Conservation (phyloP, 192 early-diverging fungal genomes). For the Linnemannia schmuckeri region DNA sequence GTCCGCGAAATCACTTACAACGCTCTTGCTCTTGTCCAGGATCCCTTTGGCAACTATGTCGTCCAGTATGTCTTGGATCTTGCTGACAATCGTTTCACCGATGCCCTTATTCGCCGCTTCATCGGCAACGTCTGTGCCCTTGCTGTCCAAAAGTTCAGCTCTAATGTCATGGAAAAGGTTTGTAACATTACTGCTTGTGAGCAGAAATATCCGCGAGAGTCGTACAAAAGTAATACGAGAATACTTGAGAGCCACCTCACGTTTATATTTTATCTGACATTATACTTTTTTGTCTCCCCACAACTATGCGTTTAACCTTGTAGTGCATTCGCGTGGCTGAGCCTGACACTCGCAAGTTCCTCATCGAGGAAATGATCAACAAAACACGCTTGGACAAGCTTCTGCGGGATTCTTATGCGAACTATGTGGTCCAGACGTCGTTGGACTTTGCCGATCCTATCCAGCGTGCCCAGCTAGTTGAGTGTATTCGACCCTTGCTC, state of each 20-base stretch:
- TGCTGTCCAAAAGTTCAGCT: conserved; percentile 92
- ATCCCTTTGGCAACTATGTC: conserved; percentile 94
- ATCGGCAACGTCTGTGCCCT: conserved; percentile 81
- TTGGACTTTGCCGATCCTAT: conserved; percentile 83
- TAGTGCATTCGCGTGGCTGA: conserved; percentile 88
- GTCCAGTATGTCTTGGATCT: conserved; percentile 93
- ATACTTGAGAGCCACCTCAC: background rate
- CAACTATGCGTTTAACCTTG: background rate
- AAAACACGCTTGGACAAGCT: conserved; percentile 82
- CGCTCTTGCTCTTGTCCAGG: conserved; percentile 84
- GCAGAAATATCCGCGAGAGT: background rate
- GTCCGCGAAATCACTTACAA: conserved; percentile 83
- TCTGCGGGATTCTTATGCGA: conserved; percentile 88
- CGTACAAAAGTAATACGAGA: background rate
- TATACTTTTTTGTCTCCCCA: background rate
- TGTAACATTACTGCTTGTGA: background rate
- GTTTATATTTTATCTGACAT: conserved; percentile 5
- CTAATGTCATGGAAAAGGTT: conserved; percentile 94
- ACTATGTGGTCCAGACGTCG: conserved; percentile 93
- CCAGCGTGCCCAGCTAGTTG: conserved; percentile 80
- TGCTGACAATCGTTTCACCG: conserved; percentile 73
- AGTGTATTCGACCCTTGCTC: conserved; percentile 82
- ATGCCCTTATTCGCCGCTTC: conserved; percentile 80
- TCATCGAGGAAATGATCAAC: conserved; percentile 84
- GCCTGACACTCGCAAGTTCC: conserved; percentile 71